Conservation (phyloP, 345 rosid species). For the Excoecaria agallocha region DNA sequence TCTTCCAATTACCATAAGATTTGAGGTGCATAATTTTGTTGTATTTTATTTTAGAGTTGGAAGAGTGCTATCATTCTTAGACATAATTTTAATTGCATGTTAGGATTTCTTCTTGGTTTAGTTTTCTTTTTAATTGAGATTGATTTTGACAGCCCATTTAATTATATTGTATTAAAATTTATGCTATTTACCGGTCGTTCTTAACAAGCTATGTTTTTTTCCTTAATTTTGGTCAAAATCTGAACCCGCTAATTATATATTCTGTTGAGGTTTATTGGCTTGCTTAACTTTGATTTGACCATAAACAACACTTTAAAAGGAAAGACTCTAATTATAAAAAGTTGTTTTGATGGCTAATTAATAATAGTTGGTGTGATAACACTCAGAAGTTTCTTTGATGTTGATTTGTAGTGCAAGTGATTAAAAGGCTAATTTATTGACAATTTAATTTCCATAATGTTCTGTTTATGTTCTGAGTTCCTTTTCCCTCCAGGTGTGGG, state of each 20-base stretch:
- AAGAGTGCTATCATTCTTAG: too few species aligned
- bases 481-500: slow-evolving; percentile 6
- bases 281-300: slow-evolving; percentile 22
- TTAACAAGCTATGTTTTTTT: slow-evolving; percentile 21
- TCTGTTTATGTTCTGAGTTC: slow-evolving; percentile 4
- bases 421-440: slow-evolving; percentile 1
- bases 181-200: slow-evolving; percentile 35
- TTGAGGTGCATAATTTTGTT: neutral
- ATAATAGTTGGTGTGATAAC: neutral
- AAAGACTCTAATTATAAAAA: neutral
- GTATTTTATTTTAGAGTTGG: neutral
- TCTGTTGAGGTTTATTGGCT: too few species aligned
- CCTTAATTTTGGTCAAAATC: slow-evolving; percentile 9
- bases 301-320: neutral
- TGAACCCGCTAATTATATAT: too few species aligned
- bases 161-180: neutral
- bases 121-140: slow-evolving; percentile 8
- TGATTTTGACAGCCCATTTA: slow-evolving; percentile 37
- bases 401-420: neutral
- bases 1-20: neutral
- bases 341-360: neutral
- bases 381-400: neutral
- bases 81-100: neutral
- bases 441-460: neutral
- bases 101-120: slow-evolving; percentile 18